These are phyloP conservation scores for Linum trigynum DNA, from an alignment of 345 rosid genomes.

Conservation along the genomic window DNA sequence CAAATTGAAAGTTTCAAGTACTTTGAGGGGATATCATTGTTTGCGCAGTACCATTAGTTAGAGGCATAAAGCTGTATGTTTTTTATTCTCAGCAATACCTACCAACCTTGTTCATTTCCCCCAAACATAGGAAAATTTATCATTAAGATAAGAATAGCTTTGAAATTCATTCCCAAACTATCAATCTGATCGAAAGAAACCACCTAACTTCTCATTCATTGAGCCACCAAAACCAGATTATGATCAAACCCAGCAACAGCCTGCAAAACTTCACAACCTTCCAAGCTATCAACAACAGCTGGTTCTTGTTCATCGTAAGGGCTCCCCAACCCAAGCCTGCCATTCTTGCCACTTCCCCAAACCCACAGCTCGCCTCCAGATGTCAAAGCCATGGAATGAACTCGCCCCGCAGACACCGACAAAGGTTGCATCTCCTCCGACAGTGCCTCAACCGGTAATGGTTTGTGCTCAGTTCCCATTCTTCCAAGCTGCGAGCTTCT, in stretches of 20 bases:
- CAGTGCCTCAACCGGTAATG: conserved; percentile 40
- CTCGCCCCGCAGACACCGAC: conserved; percentile 64
- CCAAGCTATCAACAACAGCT: conserved; percentile 40
- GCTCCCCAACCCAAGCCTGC: conserved; percentile 81
- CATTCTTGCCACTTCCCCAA: conserved; percentile 83
- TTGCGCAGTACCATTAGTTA: no score
- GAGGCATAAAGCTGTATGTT: no score
- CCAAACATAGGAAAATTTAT: no score
- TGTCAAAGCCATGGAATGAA: conserved; percentile 56
- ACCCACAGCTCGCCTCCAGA: conserved; percentile 62
- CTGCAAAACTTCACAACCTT: conserved; percentile 48
- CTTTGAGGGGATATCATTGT: no score
- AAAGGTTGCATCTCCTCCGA: conserved; percentile 33
- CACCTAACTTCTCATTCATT: conserved; percentile 9
- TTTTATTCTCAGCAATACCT: no score
- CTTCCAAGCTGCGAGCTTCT: conserved; percentile 73
- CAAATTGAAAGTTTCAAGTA: no score
- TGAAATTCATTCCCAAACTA: neutral
- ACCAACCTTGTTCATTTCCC: no score
- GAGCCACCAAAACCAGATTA: conserved; percentile 43
- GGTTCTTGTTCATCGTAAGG: conserved; percentile 65
- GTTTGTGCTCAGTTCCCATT: conserved; percentile 42
- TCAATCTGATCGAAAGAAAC: neutral
- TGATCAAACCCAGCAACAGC: conserved; percentile 77
- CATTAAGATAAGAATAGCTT: no score